phyloP scores from a whole-genome alignment of 2,329 filamentous ascomycete genomes.

The Colletotrichum gloeosporioides region DNA sequence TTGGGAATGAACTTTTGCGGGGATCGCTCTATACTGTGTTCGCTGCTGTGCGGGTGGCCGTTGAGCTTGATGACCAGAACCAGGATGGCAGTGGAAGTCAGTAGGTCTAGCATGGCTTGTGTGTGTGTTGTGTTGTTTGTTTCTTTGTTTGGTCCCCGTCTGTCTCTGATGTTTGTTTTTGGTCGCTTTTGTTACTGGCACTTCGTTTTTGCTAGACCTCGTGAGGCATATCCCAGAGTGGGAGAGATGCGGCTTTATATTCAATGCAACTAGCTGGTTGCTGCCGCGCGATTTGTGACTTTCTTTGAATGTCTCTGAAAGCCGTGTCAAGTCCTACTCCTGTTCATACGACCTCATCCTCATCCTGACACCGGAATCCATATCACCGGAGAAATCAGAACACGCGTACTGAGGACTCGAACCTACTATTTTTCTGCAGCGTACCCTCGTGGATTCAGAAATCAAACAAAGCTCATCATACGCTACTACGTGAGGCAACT shows the following conservation, averaged over 20 bases:
- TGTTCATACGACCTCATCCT: not conserved
- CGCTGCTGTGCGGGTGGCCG: not conserved
- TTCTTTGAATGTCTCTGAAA: not conserved
- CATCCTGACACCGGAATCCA: not conserved
- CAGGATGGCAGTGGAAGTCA: not conserved
- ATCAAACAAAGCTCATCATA: not conserved
- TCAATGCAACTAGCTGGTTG: not conserved
- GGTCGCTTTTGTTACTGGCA: not conserved
- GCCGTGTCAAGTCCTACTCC: not conserved
- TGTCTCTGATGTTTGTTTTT: not conserved
- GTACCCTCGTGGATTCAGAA: not conserved
- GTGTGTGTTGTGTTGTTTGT: not conserved
- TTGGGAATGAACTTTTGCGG: not conserved
- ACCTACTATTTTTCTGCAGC: not conserved
- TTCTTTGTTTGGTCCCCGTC: not conserved
- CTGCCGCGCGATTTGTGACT: not conserved
- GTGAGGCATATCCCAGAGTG: not conserved
- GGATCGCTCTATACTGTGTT: not conserved
- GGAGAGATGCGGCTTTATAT: not conserved
- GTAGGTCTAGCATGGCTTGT: not conserved
- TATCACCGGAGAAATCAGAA: not conserved
- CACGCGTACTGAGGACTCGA: not conserved
- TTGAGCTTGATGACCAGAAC: not conserved
- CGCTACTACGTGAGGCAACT: not conserved
- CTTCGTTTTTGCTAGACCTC: not conserved